Conservation (phyloP, 805 yeast genomes). For the Candida piceae region DNA sequence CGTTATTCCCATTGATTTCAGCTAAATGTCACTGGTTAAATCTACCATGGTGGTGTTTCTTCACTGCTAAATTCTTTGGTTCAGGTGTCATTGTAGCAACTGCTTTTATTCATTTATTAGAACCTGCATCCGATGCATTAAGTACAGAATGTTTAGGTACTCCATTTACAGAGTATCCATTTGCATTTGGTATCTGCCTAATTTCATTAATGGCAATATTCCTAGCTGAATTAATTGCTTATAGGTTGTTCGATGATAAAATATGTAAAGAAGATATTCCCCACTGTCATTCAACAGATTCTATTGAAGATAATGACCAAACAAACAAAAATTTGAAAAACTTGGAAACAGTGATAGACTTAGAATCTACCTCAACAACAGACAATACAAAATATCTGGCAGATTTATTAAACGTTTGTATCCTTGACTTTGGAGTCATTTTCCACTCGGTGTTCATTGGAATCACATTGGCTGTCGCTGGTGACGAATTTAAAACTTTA, state of each 20-base stretch:
- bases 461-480: slow-evolving; percentile 67
- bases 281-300: too few species aligned
- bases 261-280: not conserved
- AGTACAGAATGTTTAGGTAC: slow-evolving; percentile 55
- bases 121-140: slow-evolving; percentile 59
- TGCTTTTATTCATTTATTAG: slow-evolving; percentile 66
- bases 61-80: slow-evolving; percentile 67
- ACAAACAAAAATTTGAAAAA: too few species aligned
- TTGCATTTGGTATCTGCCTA: slow-evolving; percentile 47
- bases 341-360: too few species aligned
- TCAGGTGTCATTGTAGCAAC: slow-evolving; percentile 80
- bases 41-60: slow-evolving; percentile 56
- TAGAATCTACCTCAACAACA: too few species aligned
- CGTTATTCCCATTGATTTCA: slow-evolving; percentile 55
- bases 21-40: slow-evolving; percentile 52
- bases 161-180: slow-evolving; percentile 43
- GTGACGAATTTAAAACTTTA: slow-evolving; percentile 64
- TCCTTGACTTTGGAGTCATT: slow-evolving; percentile 44
- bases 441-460: slow-evolving; percentile 82
- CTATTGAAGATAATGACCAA: too few species aligned
- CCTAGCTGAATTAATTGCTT: slow-evolving; percentile 43
- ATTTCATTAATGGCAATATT: slow-evolving; percentile 45
- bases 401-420: not conserved
- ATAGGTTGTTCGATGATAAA: slow-evolving; percentile 36
- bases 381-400: too few species aligned